Conservation (phyloP, 177 flowering plant species). For the Vitis hybrid region DNA sequence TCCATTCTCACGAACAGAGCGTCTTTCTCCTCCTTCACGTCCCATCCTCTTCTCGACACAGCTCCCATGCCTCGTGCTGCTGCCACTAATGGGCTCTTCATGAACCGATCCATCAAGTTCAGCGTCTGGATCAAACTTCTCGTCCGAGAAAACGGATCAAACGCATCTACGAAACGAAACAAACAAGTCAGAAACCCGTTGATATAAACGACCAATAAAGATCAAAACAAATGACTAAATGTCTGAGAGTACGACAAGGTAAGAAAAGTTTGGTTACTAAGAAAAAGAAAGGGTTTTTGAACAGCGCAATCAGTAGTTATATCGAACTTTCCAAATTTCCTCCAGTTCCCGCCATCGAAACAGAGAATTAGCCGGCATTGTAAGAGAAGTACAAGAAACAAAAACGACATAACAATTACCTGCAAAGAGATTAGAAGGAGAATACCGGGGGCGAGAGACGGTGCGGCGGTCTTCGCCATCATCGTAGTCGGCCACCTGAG, state of each 20-base stretch:
- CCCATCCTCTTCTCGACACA: constrained; percentile 49
- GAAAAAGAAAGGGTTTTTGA: no score
- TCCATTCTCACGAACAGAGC: constrained; percentile 51
- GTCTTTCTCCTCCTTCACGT: constrained; percentile 52
- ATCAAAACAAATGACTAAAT: neutral
- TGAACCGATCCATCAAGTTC: constrained; percentile 53
- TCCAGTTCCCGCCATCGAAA: no score
- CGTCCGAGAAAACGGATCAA: constrained; percentile 48
- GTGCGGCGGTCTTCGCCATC: constrained; percentile 28
- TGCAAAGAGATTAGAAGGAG: constrained; percentile 28
- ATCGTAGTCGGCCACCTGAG: constrained; percentile 18
- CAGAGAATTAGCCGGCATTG: no score
- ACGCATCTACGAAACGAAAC: constrained; percentile 29
- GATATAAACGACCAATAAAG: no score
- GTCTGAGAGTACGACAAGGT: no score
- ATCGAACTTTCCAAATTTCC: no score
- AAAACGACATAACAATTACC: constrained; percentile 35
- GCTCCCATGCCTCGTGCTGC: constrained; percentile 35
- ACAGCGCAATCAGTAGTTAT: no score
- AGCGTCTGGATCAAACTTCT: constrained; percentile 50
- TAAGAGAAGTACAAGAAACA: neutral
- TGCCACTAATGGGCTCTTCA: constrained; percentile 37
- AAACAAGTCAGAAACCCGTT: neutral
- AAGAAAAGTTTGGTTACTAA: no score
- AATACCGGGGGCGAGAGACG: constrained; percentile 20